A percentile compares a stretch with the other conserved stretches of the same genome.
Conservation (phyloP, 495 filamentous ascomycete species). For the Aspergillus cavernicola region DNA sequence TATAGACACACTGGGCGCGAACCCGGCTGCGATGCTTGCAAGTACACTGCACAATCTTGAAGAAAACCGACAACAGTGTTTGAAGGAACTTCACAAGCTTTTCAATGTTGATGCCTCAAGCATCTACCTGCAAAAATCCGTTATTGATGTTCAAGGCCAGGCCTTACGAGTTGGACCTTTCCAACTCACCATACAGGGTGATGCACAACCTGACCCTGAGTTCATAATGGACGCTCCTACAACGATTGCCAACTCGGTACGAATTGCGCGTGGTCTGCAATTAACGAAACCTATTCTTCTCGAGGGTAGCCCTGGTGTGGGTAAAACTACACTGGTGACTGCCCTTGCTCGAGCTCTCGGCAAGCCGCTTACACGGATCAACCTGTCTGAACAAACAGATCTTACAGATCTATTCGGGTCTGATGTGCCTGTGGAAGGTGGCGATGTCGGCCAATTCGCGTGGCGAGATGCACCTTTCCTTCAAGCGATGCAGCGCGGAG, state of each 20-base stretch:
- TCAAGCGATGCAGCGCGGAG: constrained; percentile 89
- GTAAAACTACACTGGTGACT: constrained; percentile 89
- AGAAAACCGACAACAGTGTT: constrained; percentile 64
- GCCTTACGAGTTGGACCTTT: constrained; percentile 69
- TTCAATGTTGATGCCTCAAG: constrained; percentile 57
- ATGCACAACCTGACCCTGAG: constrained; percentile 49
- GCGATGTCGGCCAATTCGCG: constrained; percentile 77
- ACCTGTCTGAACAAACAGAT: constrained; percentile 96
- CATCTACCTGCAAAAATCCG: constrained; percentile 57
- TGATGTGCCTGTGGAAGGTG: constrained; percentile 91
- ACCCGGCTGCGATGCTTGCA: constrained; percentile 79
- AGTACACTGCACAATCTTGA: constrained; percentile 54
- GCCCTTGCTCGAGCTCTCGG: constrained; percentile 77
- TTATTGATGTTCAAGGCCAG: constrained; percentile 43
- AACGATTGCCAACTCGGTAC: constrained; percentile 82
- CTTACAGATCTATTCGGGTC: constrained; percentile 96
- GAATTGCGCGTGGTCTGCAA: constrained; percentile 86
- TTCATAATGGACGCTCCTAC: constrained; percentile 87
- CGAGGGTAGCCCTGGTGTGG: constrained; percentile 94
- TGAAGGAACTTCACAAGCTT: constrained; percentile 66
- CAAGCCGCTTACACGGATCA: constrained; percentile 83
- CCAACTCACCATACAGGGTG: constrained; percentile 49
- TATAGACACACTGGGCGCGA: constrained; percentile 90
- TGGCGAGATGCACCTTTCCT: constrained; percentile 97
- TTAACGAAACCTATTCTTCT: constrained; percentile 85